Percentiles rank a stretch among this genome's conserved stretches.
Evolutionary conservation across 2,329 filamentous ascomycete species (phyloP).

Genomic region (Epichloe festucae): DNA sequence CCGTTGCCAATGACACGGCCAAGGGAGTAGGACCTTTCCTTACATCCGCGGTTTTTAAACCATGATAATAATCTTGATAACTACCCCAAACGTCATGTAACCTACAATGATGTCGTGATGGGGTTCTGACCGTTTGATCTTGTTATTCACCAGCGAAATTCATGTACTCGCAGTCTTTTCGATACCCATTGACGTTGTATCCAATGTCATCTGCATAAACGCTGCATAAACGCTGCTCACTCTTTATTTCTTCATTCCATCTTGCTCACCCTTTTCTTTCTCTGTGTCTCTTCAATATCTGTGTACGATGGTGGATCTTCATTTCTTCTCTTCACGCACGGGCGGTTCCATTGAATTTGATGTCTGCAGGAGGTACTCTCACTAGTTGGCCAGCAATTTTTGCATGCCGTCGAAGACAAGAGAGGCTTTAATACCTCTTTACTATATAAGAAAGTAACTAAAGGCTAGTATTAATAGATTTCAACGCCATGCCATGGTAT

Average conservation of each 20-base stretch:
- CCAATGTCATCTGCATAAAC: background rate
- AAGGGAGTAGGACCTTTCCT: constrained; percentile 27
- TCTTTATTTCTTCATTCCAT: background rate
- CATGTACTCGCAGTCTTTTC: background rate
- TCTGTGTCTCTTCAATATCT: background rate
- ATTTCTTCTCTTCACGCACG: too few species aligned
- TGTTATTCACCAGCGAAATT: too few species aligned
- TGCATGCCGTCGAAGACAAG: too few species aligned
- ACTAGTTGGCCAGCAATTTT: too few species aligned
- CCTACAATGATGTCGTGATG: background rate
- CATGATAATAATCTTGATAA: constrained; percentile 11
- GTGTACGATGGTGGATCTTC: background rate
- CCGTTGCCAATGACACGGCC: background rate
- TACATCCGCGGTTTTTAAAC: constrained; percentile 37
- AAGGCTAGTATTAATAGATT: too few species aligned
- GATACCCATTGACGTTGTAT: background rate
- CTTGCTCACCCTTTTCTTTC: background rate
- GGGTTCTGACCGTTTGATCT: too few species aligned
- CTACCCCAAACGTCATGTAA: too few species aligned
- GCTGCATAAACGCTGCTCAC: background rate
- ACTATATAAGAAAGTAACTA: too few species aligned
- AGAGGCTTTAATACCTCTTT: too few species aligned
- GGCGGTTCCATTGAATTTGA: too few species aligned
- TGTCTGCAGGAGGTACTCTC: too few species aligned
- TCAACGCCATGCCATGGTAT: too few species aligned